Evolutionary conservation across 371 early-diverging fungal genomes (phyloP), one percentile per base, ranked within the genome.

Genomic region (Zychaea mexicana): DNA sequence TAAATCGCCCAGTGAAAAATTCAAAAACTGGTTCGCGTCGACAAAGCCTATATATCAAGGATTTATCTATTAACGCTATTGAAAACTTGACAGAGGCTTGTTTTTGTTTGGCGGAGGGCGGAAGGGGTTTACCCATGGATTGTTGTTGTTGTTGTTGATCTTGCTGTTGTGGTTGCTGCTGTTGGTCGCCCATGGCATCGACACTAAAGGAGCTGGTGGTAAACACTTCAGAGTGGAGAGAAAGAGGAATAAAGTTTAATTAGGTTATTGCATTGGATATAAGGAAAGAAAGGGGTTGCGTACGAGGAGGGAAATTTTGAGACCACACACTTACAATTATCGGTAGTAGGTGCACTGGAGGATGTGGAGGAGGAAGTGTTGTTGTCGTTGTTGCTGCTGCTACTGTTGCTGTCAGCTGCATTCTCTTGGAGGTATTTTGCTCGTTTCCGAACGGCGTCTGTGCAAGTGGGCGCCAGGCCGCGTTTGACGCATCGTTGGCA

Each of bases 401-500:
- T 52, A 26, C 15, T 61, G 17, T 39, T n/a, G 28, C 3, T 22
- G 32, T 52, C 67, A 28, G 42, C 70, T 39, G 68, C 60, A 21
- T 67, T 66, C 19, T 86, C 88, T 55, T 82, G 77, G 61, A 94
- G 79, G 61, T 93, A 94, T 74, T 94, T 96, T 10, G 92, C 91
- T 68, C 85, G 89, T 68, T 94, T 94, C 49, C 94, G 82, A 39
- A 79, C 71, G 13, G 91, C 92, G 65, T 94, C 95, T 1, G 83
- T 78, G 67, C 95, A 95, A 12, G 90, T 85, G n/a, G 64, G 83
- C 10, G 79, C 87, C 32, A 92, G 69, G 33, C 90, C 90, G 33
- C 90, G 80, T 75, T 92, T 92, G 22, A 91, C 81, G 71, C 96
- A 96, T 6, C 95, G 87, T 55, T 84, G 83, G 71, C 96, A 96